These are phyloP conservation scores for Urtica urens DNA, from an alignment of 306 rosid genomes.

Conservation along the genomic window DNA sequence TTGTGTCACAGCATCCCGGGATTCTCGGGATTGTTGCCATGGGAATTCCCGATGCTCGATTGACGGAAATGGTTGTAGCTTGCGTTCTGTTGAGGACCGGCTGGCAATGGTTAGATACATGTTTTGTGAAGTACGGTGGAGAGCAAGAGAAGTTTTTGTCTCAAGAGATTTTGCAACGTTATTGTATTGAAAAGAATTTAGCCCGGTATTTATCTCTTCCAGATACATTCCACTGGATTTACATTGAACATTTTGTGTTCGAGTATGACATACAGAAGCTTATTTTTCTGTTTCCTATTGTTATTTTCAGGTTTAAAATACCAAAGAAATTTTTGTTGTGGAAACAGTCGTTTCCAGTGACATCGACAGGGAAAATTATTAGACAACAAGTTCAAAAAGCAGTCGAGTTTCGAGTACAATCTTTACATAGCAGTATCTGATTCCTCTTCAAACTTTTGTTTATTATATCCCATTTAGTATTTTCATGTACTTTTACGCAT, in stretches of 20 bases:
- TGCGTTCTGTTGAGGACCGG: slow-evolving; percentile 41
- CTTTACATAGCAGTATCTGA: slow-evolving; percentile 53
- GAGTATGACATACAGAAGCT: not conserved
- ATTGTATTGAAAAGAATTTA: slow-evolving; percentile 39
- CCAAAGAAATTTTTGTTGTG: slow-evolving; percentile 48
- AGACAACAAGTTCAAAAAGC: slow-evolving; percentile 48
- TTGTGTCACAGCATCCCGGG: slow-evolving; percentile 63
- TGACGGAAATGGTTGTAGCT: slow-evolving; percentile 59
- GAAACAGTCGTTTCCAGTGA: slow-evolving; percentile 66
- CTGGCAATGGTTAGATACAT: slow-evolving; percentile 51
- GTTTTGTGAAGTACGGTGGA: slow-evolving; percentile 11
- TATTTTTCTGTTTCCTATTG: too few species aligned
- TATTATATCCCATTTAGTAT: not conserved
- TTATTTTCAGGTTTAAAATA: slow-evolving; percentile 63
- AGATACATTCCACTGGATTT: not conserved
- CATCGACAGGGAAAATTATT: slow-evolving; percentile 55
- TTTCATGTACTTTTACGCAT: not conserved
- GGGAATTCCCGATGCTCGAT: slow-evolving; percentile 56
- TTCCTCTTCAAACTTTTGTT: not conserved
- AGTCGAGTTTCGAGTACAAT: slow-evolving; percentile 27
- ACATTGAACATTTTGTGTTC: not conserved
- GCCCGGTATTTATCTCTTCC: slow-evolving; percentile 33
- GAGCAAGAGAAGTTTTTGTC: slow-evolving; percentile 29
- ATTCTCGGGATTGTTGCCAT: slow-evolving; percentile 41
- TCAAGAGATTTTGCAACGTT: slow-evolving; percentile 31